phyloP scores from a whole-genome alignment of 108 stramenopile genomes.

The Fragilaria radians region DNA sequence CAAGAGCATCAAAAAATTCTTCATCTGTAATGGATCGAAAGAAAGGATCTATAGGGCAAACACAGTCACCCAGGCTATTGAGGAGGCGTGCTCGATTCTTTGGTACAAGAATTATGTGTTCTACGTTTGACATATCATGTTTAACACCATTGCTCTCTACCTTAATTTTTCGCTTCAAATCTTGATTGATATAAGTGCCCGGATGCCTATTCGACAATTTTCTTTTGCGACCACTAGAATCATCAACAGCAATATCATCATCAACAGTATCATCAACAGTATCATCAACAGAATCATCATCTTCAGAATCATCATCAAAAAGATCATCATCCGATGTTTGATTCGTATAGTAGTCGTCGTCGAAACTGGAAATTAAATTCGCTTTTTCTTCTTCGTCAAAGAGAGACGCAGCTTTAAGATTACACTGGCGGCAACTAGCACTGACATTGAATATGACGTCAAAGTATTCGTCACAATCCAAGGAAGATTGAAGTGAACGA shows the following conservation, averaged over 20 bases:
- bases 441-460: not conserved
- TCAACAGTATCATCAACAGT: not conserved
- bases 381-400: too few relatives aligned
- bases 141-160: not conserved
- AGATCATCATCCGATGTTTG: not conserved
- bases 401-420: not conserved
- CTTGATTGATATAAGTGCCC: not conserved
- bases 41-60: not conserved
- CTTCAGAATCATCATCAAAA: not conserved
- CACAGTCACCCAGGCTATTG: not conserved
- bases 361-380: too few relatives aligned
- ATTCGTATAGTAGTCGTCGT: not conserved
- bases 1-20: not conserved
- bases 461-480: not conserved
- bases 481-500: not conserved
- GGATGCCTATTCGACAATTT: too few relatives aligned
- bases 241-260: not conserved
- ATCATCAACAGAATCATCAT: not conserved
- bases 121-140: too few relatives aligned
- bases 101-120: too few relatives aligned
- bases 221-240: too few relatives aligned
- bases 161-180: not conserved
- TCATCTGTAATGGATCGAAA: not conserved
- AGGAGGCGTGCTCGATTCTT: too few relatives aligned
- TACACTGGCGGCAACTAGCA: not conserved